A percentile compares a stretch with the other conserved stretches of the same genome.
Conservation (phyloP, 345 rosid species). For the Cochlearia excelsa region DNA sequence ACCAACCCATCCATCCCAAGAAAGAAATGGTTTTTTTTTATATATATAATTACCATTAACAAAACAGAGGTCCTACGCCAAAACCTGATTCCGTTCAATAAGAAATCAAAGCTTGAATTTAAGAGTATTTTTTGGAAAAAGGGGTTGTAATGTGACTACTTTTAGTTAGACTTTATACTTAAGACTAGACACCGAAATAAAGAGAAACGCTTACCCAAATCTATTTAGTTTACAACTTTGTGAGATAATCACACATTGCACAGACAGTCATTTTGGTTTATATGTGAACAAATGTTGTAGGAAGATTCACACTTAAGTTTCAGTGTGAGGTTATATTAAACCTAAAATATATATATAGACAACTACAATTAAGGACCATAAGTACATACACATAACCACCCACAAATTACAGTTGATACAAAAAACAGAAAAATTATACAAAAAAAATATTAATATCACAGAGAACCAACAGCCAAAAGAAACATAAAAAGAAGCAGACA, state of each 20-base stretch:
- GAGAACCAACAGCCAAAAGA: neutral
- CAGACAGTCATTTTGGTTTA: neutral
- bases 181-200: conserved; percentile 2
- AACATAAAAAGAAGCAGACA: conserved; percentile 18
- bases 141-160: conserved; percentile 1
- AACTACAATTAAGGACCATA: conserved; percentile 25
- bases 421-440: conserved; percentile 11
- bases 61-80: conserved; percentile 11
- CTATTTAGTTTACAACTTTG: neutral
- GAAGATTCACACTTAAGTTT: conserved; percentile 10
- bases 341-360: neutral
- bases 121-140: neutral
- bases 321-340: conserved; percentile 23
- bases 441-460: conserved; percentile 18
- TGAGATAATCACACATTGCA: conserved; percentile 2
- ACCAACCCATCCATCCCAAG: conserved; percentile 7
- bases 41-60: conserved; percentile 1
- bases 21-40: conserved; percentile 7
- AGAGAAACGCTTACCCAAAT: neutral
- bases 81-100: conserved; percentile 15
- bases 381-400: conserved; percentile 29
- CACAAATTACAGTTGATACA: conserved; percentile 24
- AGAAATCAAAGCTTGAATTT: neutral
- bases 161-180: conserved; percentile 5
- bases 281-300: neutral